Percentiles rank a stretch among this genome's conserved stretches.
Evolutionary conservation across 805 yeast species (phyloP).

Genomic region (Saccharomycopsis fermentans): DNA sequence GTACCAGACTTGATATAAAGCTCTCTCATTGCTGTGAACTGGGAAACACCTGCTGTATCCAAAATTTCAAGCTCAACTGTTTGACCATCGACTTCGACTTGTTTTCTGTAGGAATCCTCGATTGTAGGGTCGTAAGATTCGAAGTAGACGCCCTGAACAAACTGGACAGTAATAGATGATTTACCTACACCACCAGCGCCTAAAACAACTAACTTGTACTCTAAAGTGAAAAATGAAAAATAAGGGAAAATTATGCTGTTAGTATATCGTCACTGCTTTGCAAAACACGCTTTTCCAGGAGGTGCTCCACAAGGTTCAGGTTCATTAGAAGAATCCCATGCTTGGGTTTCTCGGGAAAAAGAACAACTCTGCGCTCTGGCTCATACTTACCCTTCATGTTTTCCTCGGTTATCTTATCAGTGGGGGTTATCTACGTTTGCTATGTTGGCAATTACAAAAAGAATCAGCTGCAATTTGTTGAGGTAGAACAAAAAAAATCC

Average conservation of each 20-base stretch:
- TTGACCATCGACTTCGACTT: conserved; percentile 78
- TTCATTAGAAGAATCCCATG: too few relatives aligned
- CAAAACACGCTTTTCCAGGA: too few relatives aligned
- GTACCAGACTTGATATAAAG: conserved; percentile 78
- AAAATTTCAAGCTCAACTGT: conserved; percentile 78
- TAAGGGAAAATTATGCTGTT: not conserved
- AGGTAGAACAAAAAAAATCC: too few relatives aligned
- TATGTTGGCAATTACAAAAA: too few relatives aligned
- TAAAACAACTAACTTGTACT: conserved; percentile 79
- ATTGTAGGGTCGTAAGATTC: conserved; percentile 96
- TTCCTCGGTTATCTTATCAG: not conserved
- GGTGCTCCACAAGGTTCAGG: too few relatives aligned
- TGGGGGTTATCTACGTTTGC: not conserved
- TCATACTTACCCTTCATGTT: not conserved
- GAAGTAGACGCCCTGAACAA: conserved; percentile 80
- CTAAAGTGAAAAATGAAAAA: conserved; percentile 26
- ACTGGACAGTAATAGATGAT: conserved; percentile 85
- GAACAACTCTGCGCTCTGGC: too few relatives aligned
- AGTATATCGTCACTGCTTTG: not conserved
- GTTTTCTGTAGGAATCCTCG: conserved; percentile 89
- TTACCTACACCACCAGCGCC: conserved; percentile 99
- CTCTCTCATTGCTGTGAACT: conserved; percentile 93
- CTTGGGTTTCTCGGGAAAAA: too few relatives aligned
- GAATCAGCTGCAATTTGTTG: too few relatives aligned
- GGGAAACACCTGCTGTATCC: conserved; percentile 93